These are phyloP conservation scores for Monosporascus ibericus DNA, from an alignment of 2,329 filamentous ascomycete genomes.

Conservation along the genomic window DNA sequence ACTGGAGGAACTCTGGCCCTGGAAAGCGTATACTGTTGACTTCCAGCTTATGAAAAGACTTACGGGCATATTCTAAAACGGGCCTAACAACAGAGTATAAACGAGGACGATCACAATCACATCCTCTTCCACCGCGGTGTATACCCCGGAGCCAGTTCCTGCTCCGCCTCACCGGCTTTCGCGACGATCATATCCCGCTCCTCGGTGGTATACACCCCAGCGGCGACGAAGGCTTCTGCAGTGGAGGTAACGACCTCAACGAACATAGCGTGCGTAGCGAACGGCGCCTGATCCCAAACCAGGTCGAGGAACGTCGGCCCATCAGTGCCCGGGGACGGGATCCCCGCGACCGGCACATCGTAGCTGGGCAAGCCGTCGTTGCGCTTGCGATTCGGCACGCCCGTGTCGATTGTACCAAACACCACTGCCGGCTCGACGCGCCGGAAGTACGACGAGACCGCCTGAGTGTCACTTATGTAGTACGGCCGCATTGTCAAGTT, in stretches of 20 bases:
- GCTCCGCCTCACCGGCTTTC: conserved; percentile 18
- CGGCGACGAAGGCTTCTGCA: conserved; percentile 18
- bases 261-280: conserved; percentile 18
- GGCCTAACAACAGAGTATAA: too few relatives aligned
- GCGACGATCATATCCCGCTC: conserved; percentile 19
- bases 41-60: too few relatives aligned
- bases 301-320: conserved; percentile 27
- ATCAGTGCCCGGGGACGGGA: conserved; percentile 22
- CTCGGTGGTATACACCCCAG: conserved; percentile 15
- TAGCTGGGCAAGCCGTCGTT: conserved; percentile 24
- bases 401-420: conserved; percentile 20
- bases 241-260: conserved; percentile 14
- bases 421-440: conserved; percentile 24
- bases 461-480: conserved; percentile 22
- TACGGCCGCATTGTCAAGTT: conserved; percentile 22
- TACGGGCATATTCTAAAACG: too few relatives aligned
- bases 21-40: too few relatives aligned
- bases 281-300: conserved; percentile 26
- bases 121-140: too few relatives aligned
- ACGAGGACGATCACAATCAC: too few relatives aligned
- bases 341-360: conserved; percentile 24
- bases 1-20: too few relatives aligned
- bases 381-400: conserved; percentile 24
- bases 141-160: conserved; percentile 13
- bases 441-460: conserved; percentile 25